Conservation (phyloP, 345 rosid species). For the Geranium brycei region DNA sequence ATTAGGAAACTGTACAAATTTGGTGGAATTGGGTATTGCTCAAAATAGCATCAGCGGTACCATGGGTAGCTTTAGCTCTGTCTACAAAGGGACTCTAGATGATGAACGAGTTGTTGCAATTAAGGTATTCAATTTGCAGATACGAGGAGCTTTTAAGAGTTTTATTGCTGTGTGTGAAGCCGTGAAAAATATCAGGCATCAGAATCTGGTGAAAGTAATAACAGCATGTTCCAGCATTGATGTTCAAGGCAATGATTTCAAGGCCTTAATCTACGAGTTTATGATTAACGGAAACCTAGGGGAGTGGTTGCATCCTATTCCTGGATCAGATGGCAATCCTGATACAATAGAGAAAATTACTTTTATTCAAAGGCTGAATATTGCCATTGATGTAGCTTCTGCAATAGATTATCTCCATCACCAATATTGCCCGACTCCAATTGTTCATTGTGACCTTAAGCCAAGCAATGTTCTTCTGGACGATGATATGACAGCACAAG, state of each 20-base stretch:
- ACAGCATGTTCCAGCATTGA: constrained; percentile 1
- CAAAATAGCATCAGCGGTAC: neutral
- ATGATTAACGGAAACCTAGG: constrained; percentile 12
- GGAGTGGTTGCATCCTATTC: constrained; percentile 10
- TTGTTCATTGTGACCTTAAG: constrained; percentile 32
- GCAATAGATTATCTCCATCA: constrained; percentile 24
- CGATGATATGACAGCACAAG: constrained; percentile 13
- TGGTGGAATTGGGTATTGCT: neutral
- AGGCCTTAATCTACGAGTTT: constrained; percentile 10
- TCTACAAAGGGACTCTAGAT: no score
- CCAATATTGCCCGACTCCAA: constrained; percentile 6
- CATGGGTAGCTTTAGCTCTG: neutral
- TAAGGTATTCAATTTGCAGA: constrained; percentile 14
- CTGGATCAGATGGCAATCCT: no score
- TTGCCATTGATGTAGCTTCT: constrained; percentile 22
- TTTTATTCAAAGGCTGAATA: constrained; percentile 18
- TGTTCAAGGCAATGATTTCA: constrained; percentile 4
- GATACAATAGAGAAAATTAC: no score
- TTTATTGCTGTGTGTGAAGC: constrained; percentile 9
- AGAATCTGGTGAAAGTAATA: constrained; percentile 1
- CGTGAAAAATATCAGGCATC: constrained; percentile 5
- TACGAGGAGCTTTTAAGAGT: constrained; percentile 10
- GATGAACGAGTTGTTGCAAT: constrained; percentile 7
- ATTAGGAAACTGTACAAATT: neutral
- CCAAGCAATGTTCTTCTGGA: constrained; percentile 40